These are phyloP conservation scores for Fusarium algeriense DNA, from an alignment of 2,329 filamentous ascomycete genomes.

Conservation along the genomic window DNA sequence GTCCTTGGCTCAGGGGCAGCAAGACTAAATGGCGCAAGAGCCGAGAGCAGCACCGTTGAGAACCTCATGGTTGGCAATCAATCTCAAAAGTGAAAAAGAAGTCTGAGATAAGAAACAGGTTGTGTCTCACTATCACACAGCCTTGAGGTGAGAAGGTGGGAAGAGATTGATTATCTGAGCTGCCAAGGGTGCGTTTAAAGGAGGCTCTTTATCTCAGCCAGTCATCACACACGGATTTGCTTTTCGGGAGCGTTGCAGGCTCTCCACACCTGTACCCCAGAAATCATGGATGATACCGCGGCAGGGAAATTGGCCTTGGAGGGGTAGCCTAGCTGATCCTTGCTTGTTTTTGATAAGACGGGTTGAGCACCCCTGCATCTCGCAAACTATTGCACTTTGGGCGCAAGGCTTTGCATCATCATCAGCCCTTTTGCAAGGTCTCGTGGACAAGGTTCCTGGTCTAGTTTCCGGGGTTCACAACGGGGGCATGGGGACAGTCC, in stretches of 20 bases:
- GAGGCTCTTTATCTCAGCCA: slow-evolving; percentile 22
- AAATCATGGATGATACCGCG: neutral
- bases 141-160: neutral
- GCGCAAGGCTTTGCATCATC: slow-evolving; percentile 18
- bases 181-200: slow-evolving; percentile 11
- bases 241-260: slow-evolving; percentile 1
- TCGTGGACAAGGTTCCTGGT: slow-evolving; percentile 5
- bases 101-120: neutral
- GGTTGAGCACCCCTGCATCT: slow-evolving; percentile 23
- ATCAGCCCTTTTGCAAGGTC: neutral
- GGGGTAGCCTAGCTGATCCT: slow-evolving; percentile 1
- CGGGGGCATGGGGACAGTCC: neutral
- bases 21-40: slow-evolving; percentile 52
- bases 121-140: neutral
- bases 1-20: slow-evolving; percentile 46
- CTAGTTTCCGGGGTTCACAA: neutral
- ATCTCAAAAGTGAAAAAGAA: neutral
- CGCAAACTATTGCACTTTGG: slow-evolving; percentile 33
- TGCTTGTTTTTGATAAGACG: neutral
- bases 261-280: slow-evolving; percentile 27
- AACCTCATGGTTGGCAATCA: slow-evolving; percentile 52
- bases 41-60: slow-evolving; percentile 51
- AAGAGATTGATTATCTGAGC: neutral
- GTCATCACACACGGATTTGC: slow-evolving; percentile 19
- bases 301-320: slow-evolving; percentile 23